phyloP scores from a whole-genome alignment of 1,139 yeast genomes.

The Yamadazyma dushanensis region DNA sequence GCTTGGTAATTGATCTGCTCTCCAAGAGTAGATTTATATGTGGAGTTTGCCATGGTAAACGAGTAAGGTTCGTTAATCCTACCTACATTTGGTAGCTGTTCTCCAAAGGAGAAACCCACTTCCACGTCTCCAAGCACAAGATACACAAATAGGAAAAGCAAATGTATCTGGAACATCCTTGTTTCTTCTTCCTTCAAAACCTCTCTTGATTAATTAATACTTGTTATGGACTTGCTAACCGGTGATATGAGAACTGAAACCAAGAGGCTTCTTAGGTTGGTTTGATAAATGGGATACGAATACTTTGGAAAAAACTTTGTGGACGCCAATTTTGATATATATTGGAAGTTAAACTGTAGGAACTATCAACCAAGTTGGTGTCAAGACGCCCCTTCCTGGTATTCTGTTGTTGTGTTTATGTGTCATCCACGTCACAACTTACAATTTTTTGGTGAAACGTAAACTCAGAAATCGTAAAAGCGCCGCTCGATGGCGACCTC shows the following conservation, averaged over 20 bases:
- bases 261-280: background rate
- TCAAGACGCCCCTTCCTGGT: constrained; percentile 1
- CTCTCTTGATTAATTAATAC: background rate
- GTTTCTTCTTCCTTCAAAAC: background rate
- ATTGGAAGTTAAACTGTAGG: background rate
- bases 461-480: background rate
- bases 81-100: constrained; percentile 88
- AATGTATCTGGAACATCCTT: constrained; percentile 7
- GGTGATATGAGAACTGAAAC: background rate
- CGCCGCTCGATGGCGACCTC: background rate
- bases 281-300: background rate
- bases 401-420: constrained; percentile 2
- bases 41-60: constrained; percentile 71
- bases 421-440: background rate
- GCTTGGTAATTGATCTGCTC: constrained; percentile 55
- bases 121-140: constrained; percentile 29
- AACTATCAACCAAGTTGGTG: background rate
- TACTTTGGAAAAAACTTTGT: constrained; percentile 1
- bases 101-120: constrained; percentile 75
- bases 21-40: constrained; percentile 56
- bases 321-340: constrained; percentile 4
- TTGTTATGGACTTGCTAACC: background rate
- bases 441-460: constrained; percentile 1
- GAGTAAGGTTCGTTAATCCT: constrained; percentile 60
- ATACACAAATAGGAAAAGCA: constrained; percentile 11